Evolutionary conservation across 257 asterid species (phyloP), one percentile per base, ranked within the genome.

Genomic region (Solanum sejunctum): DNA sequence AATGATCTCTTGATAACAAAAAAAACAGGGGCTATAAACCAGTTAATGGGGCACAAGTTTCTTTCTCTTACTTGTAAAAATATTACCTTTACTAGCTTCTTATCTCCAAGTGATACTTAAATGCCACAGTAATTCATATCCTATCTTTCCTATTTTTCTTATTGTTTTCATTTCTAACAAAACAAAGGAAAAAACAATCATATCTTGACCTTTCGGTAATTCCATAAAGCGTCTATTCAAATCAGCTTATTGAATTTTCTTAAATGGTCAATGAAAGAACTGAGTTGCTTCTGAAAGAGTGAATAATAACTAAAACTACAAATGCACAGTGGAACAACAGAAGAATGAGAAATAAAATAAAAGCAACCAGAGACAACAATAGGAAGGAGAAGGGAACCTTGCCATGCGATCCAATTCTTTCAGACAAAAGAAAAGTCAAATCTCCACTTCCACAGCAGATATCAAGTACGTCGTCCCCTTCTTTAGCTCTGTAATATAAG

Each of bases 381-480:
- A 55, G 57, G 45, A 79, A 72, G 58, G 71, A 41, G 75, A 73
- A 11, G 86, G 81, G 82, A 54, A 94, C 98, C 95, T 95, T 89
- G 88, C 98, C 98, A 58, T 47, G 84, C 55, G 85, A 41, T 85
- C 98, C 97, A 84, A 95, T 97, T 91, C 89, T 95, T 86, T 94
- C 94, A 20, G 96, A 94, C 85, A 95, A 69, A 55, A 93, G 93
- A 88, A 95, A 95, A 52, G 96, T 91, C 93, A 94, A 88, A 90
- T 95, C 98, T 77, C 98, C 98, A 89, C 96, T 95, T 85, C 98
- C 98, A 88, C 98, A 94, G 84, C 98, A 95, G 84, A 95, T 89
- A 87, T 94, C 98, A 90, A 95, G 87, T 85, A 91, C 98, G 13
- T 84, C 87, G 52, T 93, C 97, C 56, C 98, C 95, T 49, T 89